Evolutionary conservation across 768 basidiomycete genomes (phyloP).

Genomic region (Cubamyces sp.): DNA sequence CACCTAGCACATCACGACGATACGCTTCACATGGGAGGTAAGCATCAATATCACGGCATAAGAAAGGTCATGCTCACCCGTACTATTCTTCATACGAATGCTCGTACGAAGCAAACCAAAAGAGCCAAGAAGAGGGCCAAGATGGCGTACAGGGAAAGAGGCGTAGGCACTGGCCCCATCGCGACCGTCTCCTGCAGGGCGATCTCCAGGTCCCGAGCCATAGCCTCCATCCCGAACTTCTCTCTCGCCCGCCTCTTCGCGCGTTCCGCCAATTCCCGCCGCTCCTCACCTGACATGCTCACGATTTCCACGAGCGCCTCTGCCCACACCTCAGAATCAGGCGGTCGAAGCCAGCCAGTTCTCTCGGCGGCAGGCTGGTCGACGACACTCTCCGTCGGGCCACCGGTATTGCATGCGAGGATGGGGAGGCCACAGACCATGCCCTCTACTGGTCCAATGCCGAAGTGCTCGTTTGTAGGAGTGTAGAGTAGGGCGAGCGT

Average conservation of each 20-base stretch:
- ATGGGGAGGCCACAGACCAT: slow-evolving; percentile 93
- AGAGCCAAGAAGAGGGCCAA: slow-evolving; percentile 17
- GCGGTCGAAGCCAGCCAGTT: slow-evolving; percentile 80
- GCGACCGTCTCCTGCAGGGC: slow-evolving; percentile 56
- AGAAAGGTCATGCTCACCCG: not conserved
- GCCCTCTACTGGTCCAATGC: slow-evolving; percentile 93
- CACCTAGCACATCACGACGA: not conserved
- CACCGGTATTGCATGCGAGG: slow-evolving; percentile 83
- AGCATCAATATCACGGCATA: not conserved
- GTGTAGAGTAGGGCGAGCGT: slow-evolving; percentile 89
- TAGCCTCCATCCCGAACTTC: slow-evolving; percentile 77
- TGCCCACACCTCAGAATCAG: slow-evolving; percentile 72
- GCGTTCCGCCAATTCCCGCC: slow-evolving; percentile 52
- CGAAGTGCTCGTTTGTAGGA: slow-evolving; percentile 95
- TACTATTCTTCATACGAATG: slow-evolving; percentile 26
- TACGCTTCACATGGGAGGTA: not conserved
- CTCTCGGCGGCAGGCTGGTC: slow-evolving; percentile 43
- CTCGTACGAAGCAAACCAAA: slow-evolving; percentile 30
- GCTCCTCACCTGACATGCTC: slow-evolving; percentile 43
- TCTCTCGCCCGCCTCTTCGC: slow-evolving; percentile 64
- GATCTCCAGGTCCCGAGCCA: slow-evolving; percentile 62
- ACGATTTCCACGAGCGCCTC: slow-evolving; percentile 66
- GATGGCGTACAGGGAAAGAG: slow-evolving; percentile 6
- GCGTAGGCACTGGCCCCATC: slow-evolving; percentile 50
- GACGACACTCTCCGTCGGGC: slow-evolving; percentile 89